These are phyloP conservation scores for Eutrema heterophyllum DNA, from an alignment of 345 rosid genomes.

Conservation along the genomic window DNA sequence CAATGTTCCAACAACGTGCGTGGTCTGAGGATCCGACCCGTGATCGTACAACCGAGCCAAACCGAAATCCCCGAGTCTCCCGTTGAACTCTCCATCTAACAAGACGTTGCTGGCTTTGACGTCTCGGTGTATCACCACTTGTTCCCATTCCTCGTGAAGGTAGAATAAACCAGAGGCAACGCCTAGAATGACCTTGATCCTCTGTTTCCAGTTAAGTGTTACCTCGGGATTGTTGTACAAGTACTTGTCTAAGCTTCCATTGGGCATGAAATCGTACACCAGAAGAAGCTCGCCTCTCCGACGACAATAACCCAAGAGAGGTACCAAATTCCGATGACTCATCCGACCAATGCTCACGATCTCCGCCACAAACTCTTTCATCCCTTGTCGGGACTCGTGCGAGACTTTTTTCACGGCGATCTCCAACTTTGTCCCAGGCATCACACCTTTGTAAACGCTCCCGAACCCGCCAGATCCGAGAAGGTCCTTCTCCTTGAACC, in stretches of 20 bases:
- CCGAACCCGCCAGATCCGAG: slow-evolving; percentile 89
- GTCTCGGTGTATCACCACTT: slow-evolving; percentile 83
- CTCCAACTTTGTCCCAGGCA: slow-evolving; percentile 41
- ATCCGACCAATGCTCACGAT: slow-evolving; percentile 85
- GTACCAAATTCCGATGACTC: slow-evolving; percentile 86
- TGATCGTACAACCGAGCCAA: slow-evolving; percentile 80
- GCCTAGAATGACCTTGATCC: slow-evolving; percentile 62
- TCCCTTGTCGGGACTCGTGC: slow-evolving; percentile 78
- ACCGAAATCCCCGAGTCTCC: slow-evolving; percentile 86
- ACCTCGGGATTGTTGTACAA: slow-evolving; percentile 50
- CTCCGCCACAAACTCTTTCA: slow-evolving; percentile 82
- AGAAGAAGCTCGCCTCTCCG: slow-evolving; percentile 61
- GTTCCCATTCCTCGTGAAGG: slow-evolving; percentile 87
- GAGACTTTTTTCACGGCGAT: slow-evolving; percentile 80
- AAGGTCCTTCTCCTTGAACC: slow-evolving; percentile 59
- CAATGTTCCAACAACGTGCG: slow-evolving; percentile 83
- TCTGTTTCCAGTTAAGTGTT: slow-evolving; percentile 68
- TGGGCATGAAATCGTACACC: slow-evolving; percentile 86
- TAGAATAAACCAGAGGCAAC: slow-evolving; percentile 81
- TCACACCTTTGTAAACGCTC: slow-evolving; percentile 66
- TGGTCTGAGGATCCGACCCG: slow-evolving; percentile 75
- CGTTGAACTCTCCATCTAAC: slow-evolving; percentile 71
- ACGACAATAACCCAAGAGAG: slow-evolving; percentile 80
- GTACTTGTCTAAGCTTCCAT: slow-evolving; percentile 84
- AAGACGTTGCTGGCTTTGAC: slow-evolving; percentile 84